Evolutionary conservation across 768 basidiomycete species (phyloP).

Genomic region (Chiua virens): DNA sequence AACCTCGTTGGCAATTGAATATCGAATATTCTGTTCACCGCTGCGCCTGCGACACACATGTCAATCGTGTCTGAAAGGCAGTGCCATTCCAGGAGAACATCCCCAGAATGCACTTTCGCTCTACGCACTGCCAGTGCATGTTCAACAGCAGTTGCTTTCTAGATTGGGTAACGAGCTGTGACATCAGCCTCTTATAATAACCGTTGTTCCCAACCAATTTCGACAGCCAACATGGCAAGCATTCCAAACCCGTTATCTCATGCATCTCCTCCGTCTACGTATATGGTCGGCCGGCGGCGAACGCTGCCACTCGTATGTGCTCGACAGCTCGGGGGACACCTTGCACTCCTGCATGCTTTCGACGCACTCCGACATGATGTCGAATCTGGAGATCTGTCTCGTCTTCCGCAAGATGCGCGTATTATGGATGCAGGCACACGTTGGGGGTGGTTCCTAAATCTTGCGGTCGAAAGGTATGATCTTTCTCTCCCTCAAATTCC

Average conservation of each 20-base stretch:
- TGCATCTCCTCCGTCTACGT: neutral
- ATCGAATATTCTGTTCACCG: too few species aligned
- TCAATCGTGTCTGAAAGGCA: too few species aligned
- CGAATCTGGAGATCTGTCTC: constrained; percentile 8
- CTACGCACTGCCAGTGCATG: too few species aligned
- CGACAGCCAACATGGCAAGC: neutral
- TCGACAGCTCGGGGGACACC: constrained; percentile 27
- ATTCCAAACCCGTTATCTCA: neutral
- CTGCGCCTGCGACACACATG: too few species aligned
- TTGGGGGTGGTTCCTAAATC: constrained; percentile 37
- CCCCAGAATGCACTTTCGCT: too few species aligned
- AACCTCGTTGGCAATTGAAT: too few species aligned
- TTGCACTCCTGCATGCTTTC: constrained; percentile 28
- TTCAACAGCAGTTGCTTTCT: too few species aligned
- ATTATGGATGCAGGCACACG: constrained; percentile 20
- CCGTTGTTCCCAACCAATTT: too few species aligned
- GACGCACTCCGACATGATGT: constrained; percentile 19
- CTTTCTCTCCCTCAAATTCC: neutral
- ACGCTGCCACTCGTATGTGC: constrained; percentile 14
- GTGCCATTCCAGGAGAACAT: too few species aligned
- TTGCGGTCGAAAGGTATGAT: constrained; percentile 35
- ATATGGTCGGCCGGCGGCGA: neutral
- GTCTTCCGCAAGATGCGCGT: constrained; percentile 10
- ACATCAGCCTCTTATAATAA: too few species aligned
- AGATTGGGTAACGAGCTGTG: too few species aligned